Base-by-base conservation (phyloP, 23 red algal genomes). In the Gracilaria domingensis region DNA sequence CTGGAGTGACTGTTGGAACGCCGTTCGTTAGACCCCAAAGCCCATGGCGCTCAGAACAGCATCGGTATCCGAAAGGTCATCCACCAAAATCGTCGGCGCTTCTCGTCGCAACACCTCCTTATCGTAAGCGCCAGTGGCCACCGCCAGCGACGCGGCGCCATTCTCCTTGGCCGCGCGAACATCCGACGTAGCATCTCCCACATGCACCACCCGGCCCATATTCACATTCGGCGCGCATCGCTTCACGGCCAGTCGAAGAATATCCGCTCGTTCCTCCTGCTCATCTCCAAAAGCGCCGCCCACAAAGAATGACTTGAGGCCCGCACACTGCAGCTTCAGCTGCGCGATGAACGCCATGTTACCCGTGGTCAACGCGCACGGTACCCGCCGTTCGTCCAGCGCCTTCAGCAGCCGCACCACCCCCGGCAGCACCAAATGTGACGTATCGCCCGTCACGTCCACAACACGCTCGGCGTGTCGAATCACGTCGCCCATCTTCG, bases 221-320 rank as follows among this genome's bases (percentile, higher is more conserved):
- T 3, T 6, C 23, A 40, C 57, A 16, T 56, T 32, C 20, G 55
- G 42, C 14, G 58, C 81, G 44, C 55, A 48, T 28, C 89, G 59
- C 34, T 65, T n/a, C 37, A 93, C 72, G 25, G 89, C 89, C 23
- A 78, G 45, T 33, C 34, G 42, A n/a, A 93, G 48, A 76, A 93
- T 85, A 34, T 85, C 80, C 23, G 49, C 60, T 11, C 89, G 59
- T 24, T 85, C 39, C 57, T 70, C 38, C 9, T 44, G 34, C 23
- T 93, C 89, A 77, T 77, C 81, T 8, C 89, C 89, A 24, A 85
- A 93, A 6, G 47, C 89, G 24, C 89, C 89, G 6, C 60, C 71
- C 42, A 39, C 66, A 61, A 93, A 93, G 47, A 78, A 93, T 7
- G 34, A 42, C 8, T 4, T 18, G 66, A 93, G 26, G 39, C 89